Evolutionary conservation across 768 basidiomycete species (phyloP), one percentile per base, ranked within the genome.

Genomic region (Agrocybe praecox): DNA sequence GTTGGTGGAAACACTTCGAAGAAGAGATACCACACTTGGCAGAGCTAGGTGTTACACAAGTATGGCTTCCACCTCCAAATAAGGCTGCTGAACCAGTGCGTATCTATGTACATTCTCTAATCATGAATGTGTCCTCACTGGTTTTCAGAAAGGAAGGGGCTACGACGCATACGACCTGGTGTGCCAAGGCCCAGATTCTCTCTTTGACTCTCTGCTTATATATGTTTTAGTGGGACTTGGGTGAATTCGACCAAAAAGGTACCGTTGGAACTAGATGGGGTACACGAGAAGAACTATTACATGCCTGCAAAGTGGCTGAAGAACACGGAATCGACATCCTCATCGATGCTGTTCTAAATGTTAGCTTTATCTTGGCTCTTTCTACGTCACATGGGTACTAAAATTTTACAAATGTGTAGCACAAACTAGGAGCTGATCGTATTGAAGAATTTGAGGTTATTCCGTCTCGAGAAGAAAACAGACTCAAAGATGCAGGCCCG

Each of bases 321-420:
- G 73, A 80, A 57, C 80, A 84, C 61, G 86, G 87, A 6, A 81
- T 98, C 17, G 86, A 89, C 59, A 80, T 94, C 34, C 72, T 93
- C 22, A 86, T 95, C 47, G 94, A 96, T 62, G 93, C 93, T 1
- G 92, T 98, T 3, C 77, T 98, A 57, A 96, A 96, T 71, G 94
- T 94, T 60, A 67, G 76, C 61, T 5, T 23, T 14, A 24, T 32
- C 22, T 18, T 14, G n/a, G 29, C 44, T 53, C 23, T 21, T 18
- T 19, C n/a, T 45, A 53, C n/a, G 15, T 24, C 45, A 46, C 12
- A 18, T 51, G n/a, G n/a, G 17, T 32, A 33, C 32, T 63, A 34
- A 49, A 18, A 24, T 58, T 61, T 43, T 66, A 40, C 36, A 56
- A 23, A 46, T 34, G 59, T 46, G 48, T 21, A 92, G 91, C 90